A percentile compares a stretch with the other conserved stretches of the same genome.
phyloP scores from a whole-genome alignment of 139 green algal genomes.

The Medakamo hakoo region DNA sequence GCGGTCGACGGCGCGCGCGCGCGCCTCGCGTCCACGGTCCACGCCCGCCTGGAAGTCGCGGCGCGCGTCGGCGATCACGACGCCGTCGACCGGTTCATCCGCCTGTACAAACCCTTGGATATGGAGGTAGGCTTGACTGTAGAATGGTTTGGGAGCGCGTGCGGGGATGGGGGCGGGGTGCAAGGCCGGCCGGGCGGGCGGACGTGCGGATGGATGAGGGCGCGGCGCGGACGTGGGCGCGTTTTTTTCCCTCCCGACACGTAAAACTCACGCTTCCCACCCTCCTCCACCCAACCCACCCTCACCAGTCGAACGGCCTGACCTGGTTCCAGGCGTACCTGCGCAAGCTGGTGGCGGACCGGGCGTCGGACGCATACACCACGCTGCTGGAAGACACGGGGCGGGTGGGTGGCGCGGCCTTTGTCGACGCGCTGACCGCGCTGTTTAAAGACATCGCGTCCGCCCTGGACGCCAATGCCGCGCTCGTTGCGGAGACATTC shows the following conservation, averaged over 20 bases:
- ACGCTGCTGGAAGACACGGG: constrained; percentile 21
- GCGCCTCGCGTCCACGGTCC: constrained; percentile 46
- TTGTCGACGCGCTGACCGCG: constrained; percentile 45
- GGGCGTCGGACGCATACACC: constrained; percentile 36
- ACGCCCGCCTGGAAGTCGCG: constrained; percentile 36
- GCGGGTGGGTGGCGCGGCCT: constrained; percentile 25
- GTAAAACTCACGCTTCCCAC: no score
- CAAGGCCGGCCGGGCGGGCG: no score
- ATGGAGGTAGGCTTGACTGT: no score
- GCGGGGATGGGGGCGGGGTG: no score
- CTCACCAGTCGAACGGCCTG: constrained; percentile 56
- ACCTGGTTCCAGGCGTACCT: constrained; percentile 42
- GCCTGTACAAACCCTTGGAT: constrained; percentile 59
- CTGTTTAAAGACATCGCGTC: constrained; percentile 68
- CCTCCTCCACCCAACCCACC: no score
- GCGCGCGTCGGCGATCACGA: constrained; percentile 33
- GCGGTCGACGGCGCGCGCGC: constrained; percentile 39
- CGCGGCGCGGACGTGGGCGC: no score
- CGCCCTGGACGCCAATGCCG: constrained; percentile 65
- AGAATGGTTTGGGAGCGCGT: no score
- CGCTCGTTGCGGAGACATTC: constrained; percentile 45
- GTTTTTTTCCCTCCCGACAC: no score
- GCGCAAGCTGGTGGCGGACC: constrained; percentile 16
- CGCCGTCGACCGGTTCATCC: constrained; percentile 52
- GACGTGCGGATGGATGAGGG: no score